phyloP scores from a whole-genome alignment of 2,329 filamentous ascomycete genomes.

The Apiospora malaysiana region DNA sequence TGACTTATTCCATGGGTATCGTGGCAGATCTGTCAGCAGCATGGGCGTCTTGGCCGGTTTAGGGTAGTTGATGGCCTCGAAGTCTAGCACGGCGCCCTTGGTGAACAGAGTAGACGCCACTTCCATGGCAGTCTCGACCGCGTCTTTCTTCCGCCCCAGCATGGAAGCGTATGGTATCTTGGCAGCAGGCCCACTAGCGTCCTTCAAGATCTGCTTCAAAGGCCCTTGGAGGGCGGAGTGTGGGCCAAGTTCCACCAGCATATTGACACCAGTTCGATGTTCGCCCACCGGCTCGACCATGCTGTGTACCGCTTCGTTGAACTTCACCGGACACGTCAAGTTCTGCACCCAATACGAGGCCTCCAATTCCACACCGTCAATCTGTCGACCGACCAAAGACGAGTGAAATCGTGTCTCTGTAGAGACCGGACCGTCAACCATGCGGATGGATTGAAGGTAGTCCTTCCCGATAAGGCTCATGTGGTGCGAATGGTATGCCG shows the following conservation, averaged over 20 bases:
- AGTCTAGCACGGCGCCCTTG: conserved; percentile 35
- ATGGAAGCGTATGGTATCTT: conserved; percentile 38
- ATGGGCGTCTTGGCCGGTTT: conserved; percentile 12
- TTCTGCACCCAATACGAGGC: conserved; percentile 35
- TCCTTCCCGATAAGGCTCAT: conserved; percentile 33
- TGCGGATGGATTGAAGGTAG: conserved; percentile 30
- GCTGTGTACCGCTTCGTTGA: conserved; percentile 28
- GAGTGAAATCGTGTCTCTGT: conserved; percentile 37
- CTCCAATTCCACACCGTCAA: conserved; percentile 29
- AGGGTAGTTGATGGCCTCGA: conserved; percentile 27
- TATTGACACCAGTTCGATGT: conserved; percentile 43
- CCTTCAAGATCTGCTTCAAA: conserved; percentile 33
- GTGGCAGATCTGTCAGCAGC: conserved; percentile 9
- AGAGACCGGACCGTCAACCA: conserved; percentile 34
- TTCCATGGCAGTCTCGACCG: conserved; percentile 33
- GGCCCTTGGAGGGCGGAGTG: conserved; percentile 34
- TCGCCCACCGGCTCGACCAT: conserved; percentile 35
- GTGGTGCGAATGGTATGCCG: conserved; percentile 36
- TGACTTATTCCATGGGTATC: conserved; percentile 31
- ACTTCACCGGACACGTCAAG: conserved; percentile 33
- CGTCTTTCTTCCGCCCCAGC: conserved; percentile 30
- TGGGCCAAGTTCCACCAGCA: conserved; percentile 33
- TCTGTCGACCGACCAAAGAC: conserved; percentile 30
- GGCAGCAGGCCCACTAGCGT: conserved; percentile 29
- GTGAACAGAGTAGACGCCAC: conserved; percentile 38